phyloP scores from a whole-genome alignment of 2,329 filamentous ascomycete species.

The Sporothrix sp. region DNA sequence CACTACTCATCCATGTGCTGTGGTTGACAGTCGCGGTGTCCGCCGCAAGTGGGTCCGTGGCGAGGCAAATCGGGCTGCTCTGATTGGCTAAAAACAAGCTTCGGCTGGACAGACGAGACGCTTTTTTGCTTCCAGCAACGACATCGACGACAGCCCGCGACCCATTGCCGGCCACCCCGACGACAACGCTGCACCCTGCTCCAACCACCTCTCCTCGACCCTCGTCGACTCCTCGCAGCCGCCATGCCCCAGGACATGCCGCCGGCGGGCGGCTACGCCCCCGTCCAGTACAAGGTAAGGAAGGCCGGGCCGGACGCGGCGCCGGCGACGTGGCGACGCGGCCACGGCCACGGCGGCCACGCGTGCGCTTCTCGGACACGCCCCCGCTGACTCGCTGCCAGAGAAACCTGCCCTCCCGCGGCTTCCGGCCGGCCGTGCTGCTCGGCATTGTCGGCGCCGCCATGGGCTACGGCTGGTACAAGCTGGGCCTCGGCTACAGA shows the following conservation, averaged over 20 bases:
- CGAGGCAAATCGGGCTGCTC: too few relatives aligned
- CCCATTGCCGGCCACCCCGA: background rate
- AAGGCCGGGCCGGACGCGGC: too few relatives aligned
- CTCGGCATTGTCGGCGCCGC: constrained; percentile 66
- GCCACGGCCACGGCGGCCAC: too few relatives aligned
- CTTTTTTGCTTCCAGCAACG: background rate
- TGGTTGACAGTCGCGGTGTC: too few relatives aligned
- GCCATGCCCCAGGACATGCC: constrained; percentile 97
- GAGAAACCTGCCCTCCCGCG: constrained; percentile 86
- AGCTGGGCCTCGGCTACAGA: constrained; percentile 68
- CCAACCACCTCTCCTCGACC: background rate
- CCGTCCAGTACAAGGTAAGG: constrained; percentile 88
- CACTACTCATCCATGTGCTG: too few relatives aligned
- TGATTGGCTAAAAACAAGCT: too few relatives aligned
- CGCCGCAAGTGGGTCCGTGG: too few relatives aligned
- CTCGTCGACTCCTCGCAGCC: constrained; percentile 20
- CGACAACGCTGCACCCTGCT: too few relatives aligned
- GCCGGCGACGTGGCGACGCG: too few relatives aligned
- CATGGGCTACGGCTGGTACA: constrained; percentile 88
- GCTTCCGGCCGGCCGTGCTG: constrained; percentile 75
- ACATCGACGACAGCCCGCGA: background rate
- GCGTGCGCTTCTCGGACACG: too few relatives aligned
- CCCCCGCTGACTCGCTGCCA: constrained; percentile 30
- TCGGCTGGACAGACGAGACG: too few relatives aligned
- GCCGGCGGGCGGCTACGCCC: constrained; percentile 84